A percentile compares a stretch with the other conserved stretches of the same genome.
Evolutionary conservation across 345 rosid species (phyloP).

Genomic region (Eucalyptus viminalis): DNA sequence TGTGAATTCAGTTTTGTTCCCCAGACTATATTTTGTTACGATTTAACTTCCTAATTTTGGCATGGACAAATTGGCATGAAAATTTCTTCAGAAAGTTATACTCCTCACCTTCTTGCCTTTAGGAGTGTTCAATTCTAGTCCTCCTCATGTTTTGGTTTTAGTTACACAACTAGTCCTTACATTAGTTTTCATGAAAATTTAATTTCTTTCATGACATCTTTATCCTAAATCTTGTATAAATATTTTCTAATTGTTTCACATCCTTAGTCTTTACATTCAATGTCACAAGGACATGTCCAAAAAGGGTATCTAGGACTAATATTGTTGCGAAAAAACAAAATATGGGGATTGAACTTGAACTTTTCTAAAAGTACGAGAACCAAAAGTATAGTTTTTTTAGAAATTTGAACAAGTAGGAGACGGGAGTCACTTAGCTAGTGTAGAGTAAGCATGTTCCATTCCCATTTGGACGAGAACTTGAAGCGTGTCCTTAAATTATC

Average conservation of each 20-base stretch:
- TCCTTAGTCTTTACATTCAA: background rate
- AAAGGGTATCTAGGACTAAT: background rate
- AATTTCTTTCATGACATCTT: background rate
- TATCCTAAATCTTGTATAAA: background rate
- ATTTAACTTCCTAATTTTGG: background rate
- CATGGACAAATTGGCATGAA: background rate
- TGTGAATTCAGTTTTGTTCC: background rate
- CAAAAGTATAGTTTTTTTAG: background rate
- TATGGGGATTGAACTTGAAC: background rate
- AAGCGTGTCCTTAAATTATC: background rate
- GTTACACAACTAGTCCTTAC: background rate
- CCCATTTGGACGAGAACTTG: background rate
- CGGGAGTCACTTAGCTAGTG: background rate
- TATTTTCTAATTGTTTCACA: background rate
- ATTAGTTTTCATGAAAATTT: background rate
- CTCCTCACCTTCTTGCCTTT: background rate
- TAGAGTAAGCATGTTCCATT: background rate
- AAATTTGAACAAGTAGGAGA: background rate
- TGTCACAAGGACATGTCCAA: background rate
- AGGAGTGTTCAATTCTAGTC: background rate
- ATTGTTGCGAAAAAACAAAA: background rate
- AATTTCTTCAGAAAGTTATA: background rate
- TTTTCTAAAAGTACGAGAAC: background rate
- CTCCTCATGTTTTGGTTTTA: background rate
- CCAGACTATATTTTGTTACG: background rate